A percentile compares a stretch with the other conserved stretches of the same genome.
Evolutionary conservation across 345 rosid genomes (phyloP).

Genomic region (Eucalyptus pumila): DNA sequence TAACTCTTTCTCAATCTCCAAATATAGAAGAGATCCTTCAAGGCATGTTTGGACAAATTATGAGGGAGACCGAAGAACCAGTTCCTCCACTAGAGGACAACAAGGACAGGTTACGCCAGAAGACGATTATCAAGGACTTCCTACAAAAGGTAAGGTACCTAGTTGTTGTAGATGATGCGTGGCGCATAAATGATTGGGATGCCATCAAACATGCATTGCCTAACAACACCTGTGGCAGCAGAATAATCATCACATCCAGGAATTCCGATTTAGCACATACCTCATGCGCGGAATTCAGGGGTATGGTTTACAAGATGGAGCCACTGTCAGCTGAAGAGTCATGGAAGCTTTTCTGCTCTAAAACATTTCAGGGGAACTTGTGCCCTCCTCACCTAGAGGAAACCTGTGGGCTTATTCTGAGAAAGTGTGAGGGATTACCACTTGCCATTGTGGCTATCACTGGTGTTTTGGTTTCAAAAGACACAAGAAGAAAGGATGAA

Average conservation of each 20-base stretch:
- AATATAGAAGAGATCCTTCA: constrained; percentile 1
- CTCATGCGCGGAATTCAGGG: accelerated
- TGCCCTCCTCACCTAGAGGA: constrained; percentile 20
- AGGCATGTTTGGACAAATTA: constrained; percentile 5
- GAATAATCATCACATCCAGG: constrained; percentile 19
- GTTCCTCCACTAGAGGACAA: constrained; percentile 5
- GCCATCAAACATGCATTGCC: constrained; percentile 11
- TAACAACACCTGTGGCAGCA: constrained; percentile 4
- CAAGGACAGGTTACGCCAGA: constrained; percentile 2
- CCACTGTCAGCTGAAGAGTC: not conserved
- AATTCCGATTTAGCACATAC: not conserved
- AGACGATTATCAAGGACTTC: not conserved
- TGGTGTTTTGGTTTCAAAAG: constrained; percentile 20
- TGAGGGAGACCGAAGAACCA: not conserved
- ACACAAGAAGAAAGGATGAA: constrained; percentile 1
- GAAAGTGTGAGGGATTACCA: constrained; percentile 24
- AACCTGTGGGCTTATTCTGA: constrained; percentile 4
- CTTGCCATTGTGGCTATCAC: constrained; percentile 31
- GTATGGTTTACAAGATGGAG: not conserved
- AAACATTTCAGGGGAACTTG: constrained; percentile 5
- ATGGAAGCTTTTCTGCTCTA: constrained; percentile 18
- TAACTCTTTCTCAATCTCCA: constrained; percentile 10
- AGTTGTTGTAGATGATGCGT: constrained; percentile 16
- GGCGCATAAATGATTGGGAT: constrained; percentile 16
- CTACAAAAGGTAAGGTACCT: constrained; percentile 9